Base-by-base conservation (phyloP, 2,329 filamentous ascomycete species). In the Curvularia hawaiiensis region DNA sequence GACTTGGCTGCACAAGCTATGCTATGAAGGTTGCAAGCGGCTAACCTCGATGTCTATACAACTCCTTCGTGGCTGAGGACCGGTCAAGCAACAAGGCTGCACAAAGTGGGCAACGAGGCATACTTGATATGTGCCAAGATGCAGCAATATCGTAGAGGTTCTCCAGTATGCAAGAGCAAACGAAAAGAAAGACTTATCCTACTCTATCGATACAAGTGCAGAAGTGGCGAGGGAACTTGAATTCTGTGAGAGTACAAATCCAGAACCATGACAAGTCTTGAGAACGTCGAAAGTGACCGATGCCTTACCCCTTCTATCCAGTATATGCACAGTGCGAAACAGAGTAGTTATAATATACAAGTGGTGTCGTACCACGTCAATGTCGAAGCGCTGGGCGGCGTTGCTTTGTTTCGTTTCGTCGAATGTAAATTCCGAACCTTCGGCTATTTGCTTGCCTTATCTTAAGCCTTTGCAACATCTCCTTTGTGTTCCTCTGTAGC, bases 201-300 rank as follows among this genome's bases (percentile, higher is more conserved):
- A 35, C 33, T 22, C 9, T 24, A n/a, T 24, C 20, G 26, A 38
- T 16, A 16, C n/a, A 14, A 35, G 22, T 9, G 46, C 12, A 14
- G 22, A 30, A 28, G 9, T 3, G 46, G 33, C 33, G 47, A 40
- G 20, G 16, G 24, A 50, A 50, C 10, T 2, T 20, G 10, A 11
- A 18, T 16, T 40, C 39, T 3, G 35, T 50, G 14, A 18, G 57
- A 18, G n/a, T 57, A 64, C 47, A 60, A 1, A 10, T 55, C 44
- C 53, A 56, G 39, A 14, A n/a, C 14, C 4, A 14, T 54, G n/a
- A 46, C 40, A 43, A 58, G 10, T 52, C 39, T 9, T 53, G 24
- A 35, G 38, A 46, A 50, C 59, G 56, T 48, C 59, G 53, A 39
- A 54, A 41, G 54, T 61, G 56, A 53, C 51, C 10, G n/a, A 11